Evolutionary conservation across 345 rosid species (phyloP).

Genomic region (Salix caprea): DNA sequence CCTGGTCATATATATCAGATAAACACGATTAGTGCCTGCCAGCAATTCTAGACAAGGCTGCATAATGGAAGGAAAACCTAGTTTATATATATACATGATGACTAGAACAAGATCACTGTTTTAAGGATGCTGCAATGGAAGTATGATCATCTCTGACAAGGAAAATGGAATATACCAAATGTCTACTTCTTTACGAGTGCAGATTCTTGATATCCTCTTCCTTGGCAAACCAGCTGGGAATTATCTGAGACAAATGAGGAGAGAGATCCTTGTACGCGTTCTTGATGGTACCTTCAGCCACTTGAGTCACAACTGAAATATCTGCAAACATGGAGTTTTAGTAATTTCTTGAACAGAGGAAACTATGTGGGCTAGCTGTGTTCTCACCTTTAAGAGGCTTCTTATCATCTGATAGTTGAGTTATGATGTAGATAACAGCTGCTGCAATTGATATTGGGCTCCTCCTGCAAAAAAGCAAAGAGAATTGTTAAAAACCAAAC

Average conservation of each 20-base stretch:
- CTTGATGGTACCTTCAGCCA: constrained; percentile 51
- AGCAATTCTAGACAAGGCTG: neutral
- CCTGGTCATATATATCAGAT: neutral
- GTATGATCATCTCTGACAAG: neutral
- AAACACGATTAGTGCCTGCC: neutral
- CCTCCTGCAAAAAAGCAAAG: constrained; percentile 35
- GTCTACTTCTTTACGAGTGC: constrained; percentile 8
- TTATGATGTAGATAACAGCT: constrained; percentile 48
- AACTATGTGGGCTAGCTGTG: neutral
- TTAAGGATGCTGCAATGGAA: neutral
- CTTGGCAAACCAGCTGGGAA: constrained; percentile 50
- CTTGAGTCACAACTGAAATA: constrained; percentile 43
- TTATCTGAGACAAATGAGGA: constrained; percentile 35
- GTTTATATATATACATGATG: constrained; percentile 10
- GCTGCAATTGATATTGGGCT: constrained; percentile 60
- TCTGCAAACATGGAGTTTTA: constrained; percentile 25
- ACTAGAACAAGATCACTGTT: neutral
- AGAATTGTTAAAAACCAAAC: neutral
- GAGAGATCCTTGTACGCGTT: constrained; percentile 43
- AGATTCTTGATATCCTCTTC: constrained; percentile 41
- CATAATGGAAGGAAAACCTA: constrained; percentile 2
- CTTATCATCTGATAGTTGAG: constrained; percentile 39
- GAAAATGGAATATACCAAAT: too few species aligned
- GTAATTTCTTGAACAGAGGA: neutral
- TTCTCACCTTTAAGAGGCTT: constrained; percentile 45